Evolutionary conservation across 2,329 filamentous ascomycete species (phyloP), one percentile per base, ranked within the genome.

Genomic region (Talaromyces verruculosus): DNA sequence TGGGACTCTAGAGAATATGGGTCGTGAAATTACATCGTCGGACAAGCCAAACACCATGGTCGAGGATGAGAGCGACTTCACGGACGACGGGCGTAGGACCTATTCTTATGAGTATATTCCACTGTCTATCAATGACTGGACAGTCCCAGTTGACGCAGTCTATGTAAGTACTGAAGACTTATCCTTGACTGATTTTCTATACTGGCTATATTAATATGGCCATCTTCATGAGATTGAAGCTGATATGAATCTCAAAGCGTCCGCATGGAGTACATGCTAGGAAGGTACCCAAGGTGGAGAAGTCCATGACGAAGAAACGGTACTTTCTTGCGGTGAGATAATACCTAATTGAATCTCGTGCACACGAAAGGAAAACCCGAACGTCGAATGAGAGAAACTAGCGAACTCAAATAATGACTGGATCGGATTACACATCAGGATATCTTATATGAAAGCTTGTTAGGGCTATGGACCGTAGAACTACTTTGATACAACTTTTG

Each of bases 81-180:
- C 47, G n/a, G 59, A 65, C 6, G 64, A 65, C 2, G 64, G 63
- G n/a, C 59, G 60, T 43, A 66, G 43, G 30, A 66, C 60, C 5
- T 66, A 62, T 43, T 66, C 64, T 33, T 66, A 66, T 28, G 64
- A 66, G 58, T 66, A 66, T 49, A 66, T 66, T 22, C 64, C 64
- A 6, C 37, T 66, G 2, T 66, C 64, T 25, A 66, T 66, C 59
- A 66, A 66, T 41, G 64, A 66, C 51, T 66, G 64, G 64, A 66
- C 64, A 17, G 64, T 66, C 13, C 64, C 64, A 13, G 64, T 66
- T 19, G 64, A 66, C 15, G 64, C 64, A n/a, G 64, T 66, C 37
- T 66, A 66, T 47, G 64, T 66, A 47, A 66, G 64, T 66, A 17
- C 1, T 10, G 1, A 22, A 22, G 4, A 25, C n/a, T 33, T 8